Base-by-base conservation (phyloP, 202 grass and related monocot species). In the Miscanthus sacchariflorus region DNA sequence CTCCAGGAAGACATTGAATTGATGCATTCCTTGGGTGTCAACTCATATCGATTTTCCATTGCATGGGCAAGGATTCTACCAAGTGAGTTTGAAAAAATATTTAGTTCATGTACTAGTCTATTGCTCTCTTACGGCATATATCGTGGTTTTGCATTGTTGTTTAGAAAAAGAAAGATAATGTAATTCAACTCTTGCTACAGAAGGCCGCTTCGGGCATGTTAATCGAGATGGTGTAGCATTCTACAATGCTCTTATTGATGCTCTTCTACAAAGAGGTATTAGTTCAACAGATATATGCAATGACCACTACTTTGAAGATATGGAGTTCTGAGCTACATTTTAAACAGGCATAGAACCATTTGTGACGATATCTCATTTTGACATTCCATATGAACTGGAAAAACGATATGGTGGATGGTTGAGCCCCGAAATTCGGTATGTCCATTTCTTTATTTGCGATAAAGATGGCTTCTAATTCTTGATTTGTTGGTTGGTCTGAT, bases 1-100 rank as follows among this genome's bases (percentile, higher is more conserved):
- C 69, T 81, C n/a, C 79, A 94, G 92, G 88, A 94, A 74, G 95
- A 97, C 79, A 85, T 93, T 12, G 84, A 94, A 13, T 50, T 88
- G 49, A 93, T 94, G 88, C 78, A 80, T 44, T 89, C 84, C 14
- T 45, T 97, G 67, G 92, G 92, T 45, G 70, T 91, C 49, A 91
- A 93, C 84, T 83, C 92, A 5, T 94, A 97, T 67, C 49, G 95
- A 63, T 97, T 96, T 82, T 97, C 95, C 73, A 91, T 94, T 86
- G 74, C 92, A 25, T 97, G 90, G 90, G 27, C 95, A 77, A 89
- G 95, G 68, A 90, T 94, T 64, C 78, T 97, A 44, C 95, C 95
- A 28, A 92, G 88, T 94, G 52, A 78, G 90, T 76, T 80, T 81
- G 18, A 58, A 5, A 54, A 18, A 18, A 17, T 19, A 18, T 54